Evolutionary conservation across 2,329 filamentous ascomycete genomes (phyloP), one percentile per base, ranked within the genome.

Genomic region (Neonectria ditissima): DNA sequence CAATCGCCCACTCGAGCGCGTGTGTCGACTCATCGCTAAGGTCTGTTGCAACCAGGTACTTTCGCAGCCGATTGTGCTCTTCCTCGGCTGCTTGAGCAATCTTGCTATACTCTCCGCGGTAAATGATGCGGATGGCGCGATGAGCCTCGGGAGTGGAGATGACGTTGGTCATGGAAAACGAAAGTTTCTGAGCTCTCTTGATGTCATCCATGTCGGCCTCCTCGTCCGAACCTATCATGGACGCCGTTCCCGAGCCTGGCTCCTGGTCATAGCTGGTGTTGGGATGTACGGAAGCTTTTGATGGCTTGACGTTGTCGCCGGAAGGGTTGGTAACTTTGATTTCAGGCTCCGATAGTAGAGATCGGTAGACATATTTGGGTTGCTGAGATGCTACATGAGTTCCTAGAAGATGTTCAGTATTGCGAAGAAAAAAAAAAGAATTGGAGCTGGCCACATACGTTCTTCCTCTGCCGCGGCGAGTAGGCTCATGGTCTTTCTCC

Each of bases 1-100:
- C 96, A 59, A 99, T 94, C 0, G 95, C 96, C 96, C 96, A 99
- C 78, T 99, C 96, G 32, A 99, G 84, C 1, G 96, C 96, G 77
- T 98, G 97, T 7, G 93, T 92, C 5, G 95, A 94, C 80, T 99
- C 96, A 39, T 96, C 92, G 70, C 94, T 97, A 4, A 98, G 82
- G 78, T 99, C 96, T 0, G 93, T 97, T 3, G 96, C 95, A n/a
- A 97, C 94, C 16, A 99, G 82, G 76, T 98, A 99, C 73, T 96
- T 97, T 56, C 96, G 88, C 65, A 95, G 87, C 56, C 92, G 88
- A 53, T 92, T 89, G 53, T 92, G 86, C 55, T 93, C 92, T 13
- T 93, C 91, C 60, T 94, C 90, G 0, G 92, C 92, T 73, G 94
- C 89, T 68, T 91, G 86, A 45, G 92, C 89, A 69, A 97, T 90